Evolutionary conservation across 768 basidiomycete genomes (phyloP), one percentile per base, ranked within the genome.

Genomic region (Strobilomyces dryophilus): DNA sequence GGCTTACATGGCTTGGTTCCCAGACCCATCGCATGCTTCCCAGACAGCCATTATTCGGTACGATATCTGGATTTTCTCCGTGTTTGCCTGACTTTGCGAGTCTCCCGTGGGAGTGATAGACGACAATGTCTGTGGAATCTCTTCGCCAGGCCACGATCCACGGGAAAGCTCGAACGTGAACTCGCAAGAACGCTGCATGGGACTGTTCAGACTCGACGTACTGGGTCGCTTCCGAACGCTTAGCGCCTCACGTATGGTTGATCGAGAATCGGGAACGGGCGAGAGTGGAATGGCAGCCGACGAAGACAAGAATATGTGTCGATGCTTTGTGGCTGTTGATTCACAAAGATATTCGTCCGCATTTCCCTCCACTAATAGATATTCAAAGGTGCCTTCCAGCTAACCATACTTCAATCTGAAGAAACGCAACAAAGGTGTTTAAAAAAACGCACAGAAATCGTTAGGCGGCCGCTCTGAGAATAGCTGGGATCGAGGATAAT

Each of bases 371-470:
- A 68, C 55, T 24, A 71, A 69, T 29, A 64, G 53, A 49, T 80
- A 82, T 18, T 73, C 68, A 61, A 89, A 84, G 10, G 73, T 65
- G 7, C 86, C 86, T 71, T 87, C 83, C 46, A 89, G 69, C 86
- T 89, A 55, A 5, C 8, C 42, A 12, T 47, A 32, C 10, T 29
- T 63, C 27, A 55, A 47, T 27, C 27, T 2, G n/a, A 36, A 9
- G 29, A 47, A 59, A 26, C 31, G 9, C 3, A 37, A 44, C 17
- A 7, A 37, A 43, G 10, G 3, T 7, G 1, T 48, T 15, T n/a
- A 15, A 15, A 12, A 2, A 36, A 54, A 55, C 72, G 49, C 58
- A 87, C 87, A 20, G 80, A 74, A 42, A 89, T 72, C 15, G 75
- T 72, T 46, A 89, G 68, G 18, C 76, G 76, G n/a, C 87, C 86